Conservation (phyloP, 1,139 yeast species). For the Protomyces lactucae-debilis region DNA sequence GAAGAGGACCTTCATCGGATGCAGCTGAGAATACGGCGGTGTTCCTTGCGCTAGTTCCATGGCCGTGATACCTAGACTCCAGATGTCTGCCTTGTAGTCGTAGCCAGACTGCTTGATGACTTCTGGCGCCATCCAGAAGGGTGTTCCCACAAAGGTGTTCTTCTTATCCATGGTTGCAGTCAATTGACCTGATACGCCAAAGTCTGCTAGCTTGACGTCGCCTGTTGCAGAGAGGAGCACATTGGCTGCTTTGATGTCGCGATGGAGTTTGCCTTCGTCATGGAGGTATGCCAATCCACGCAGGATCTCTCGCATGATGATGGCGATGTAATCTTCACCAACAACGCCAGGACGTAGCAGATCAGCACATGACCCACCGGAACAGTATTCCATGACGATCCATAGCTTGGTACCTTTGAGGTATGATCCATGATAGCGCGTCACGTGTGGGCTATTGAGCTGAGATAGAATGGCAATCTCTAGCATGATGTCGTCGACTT, state of each 20-base stretch:
- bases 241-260: slow-evolving; percentile 82
- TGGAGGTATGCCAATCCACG: slow-evolving; percentile 68
- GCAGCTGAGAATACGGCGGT: slow-evolving; percentile 65
- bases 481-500: slow-evolving; percentile 60
- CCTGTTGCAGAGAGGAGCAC: slow-evolving; percentile 62
- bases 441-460: slow-evolving; percentile 50
- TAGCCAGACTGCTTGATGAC: slow-evolving; percentile 54
- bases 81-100: slow-evolving; percentile 75
- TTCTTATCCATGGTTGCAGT: slow-evolving; percentile 56
- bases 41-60: slow-evolving; percentile 68
- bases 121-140: slow-evolving; percentile 95
- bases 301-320: slow-evolving; percentile 56
- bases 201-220: slow-evolving; percentile 69
- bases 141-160: slow-evolving; percentile 80
- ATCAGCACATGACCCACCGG: slow-evolving; percentile 86
- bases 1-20: slow-evolving; percentile 70
- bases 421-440: slow-evolving; percentile 56
- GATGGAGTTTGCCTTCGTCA: slow-evolving; percentile 66
- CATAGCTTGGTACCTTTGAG: slow-evolving; percentile 64
- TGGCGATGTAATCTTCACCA: slow-evolving; percentile 56
- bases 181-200: slow-evolving; percentile 80
- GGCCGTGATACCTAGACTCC: slow-evolving; percentile 83
- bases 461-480: slow-evolving; percentile 71
- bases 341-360: slow-evolving; percentile 53
- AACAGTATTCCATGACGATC: slow-evolving; percentile 90